Conservation (phyloP, 2,329 filamentous ascomycete genomes). For the Penicillium sp. region DNA sequence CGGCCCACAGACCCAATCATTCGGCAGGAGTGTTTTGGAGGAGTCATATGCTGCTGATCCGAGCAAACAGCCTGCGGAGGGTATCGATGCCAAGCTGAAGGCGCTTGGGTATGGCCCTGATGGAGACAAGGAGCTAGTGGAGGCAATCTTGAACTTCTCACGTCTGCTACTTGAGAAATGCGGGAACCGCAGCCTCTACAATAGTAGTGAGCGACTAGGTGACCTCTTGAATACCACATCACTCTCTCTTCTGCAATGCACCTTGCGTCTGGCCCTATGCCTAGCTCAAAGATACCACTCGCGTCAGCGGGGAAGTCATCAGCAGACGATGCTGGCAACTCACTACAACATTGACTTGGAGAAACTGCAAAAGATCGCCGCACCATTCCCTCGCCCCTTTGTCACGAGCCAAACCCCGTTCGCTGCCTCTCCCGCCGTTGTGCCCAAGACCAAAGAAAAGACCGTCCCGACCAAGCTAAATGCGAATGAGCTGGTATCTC, state of each 20-base stretch:
- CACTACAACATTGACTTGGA: constrained; percentile 79
- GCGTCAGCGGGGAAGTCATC: constrained; percentile 75
- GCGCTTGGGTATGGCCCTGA: constrained; percentile 70
- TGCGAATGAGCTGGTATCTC: constrained; percentile 80
- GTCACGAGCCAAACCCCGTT: constrained; percentile 57
- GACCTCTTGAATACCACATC: constrained; percentile 87
- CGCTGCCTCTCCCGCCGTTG: constrained; percentile 55
- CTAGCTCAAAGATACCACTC: constrained; percentile 92
- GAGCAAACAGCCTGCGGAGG: constrained; percentile 58
- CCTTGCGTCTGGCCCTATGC: constrained; percentile 80
- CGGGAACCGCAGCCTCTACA: constrained; percentile 94
- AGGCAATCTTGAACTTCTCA: constrained; percentile 82
- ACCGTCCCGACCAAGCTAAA: constrained; percentile 59
- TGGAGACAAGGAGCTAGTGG: constrained; percentile 79
- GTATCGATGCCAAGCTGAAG: constrained; percentile 58
- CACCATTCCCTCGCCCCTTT: constrained; percentile 77
- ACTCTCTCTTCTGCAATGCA: constrained; percentile 74
- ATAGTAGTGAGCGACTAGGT: constrained; percentile 87
- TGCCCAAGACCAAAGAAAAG: constrained; percentile 79
- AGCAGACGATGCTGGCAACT: constrained; percentile 74
- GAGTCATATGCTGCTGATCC: constrained; percentile 63
- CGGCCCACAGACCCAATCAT: constrained; percentile 79
- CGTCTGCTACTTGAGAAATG: constrained; percentile 89
- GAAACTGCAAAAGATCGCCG: constrained; percentile 79
- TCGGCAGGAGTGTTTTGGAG: constrained; percentile 53